Conservation (phyloP, 2,329 filamentous ascomycete species). For the Juglanconis sp. region DNA sequence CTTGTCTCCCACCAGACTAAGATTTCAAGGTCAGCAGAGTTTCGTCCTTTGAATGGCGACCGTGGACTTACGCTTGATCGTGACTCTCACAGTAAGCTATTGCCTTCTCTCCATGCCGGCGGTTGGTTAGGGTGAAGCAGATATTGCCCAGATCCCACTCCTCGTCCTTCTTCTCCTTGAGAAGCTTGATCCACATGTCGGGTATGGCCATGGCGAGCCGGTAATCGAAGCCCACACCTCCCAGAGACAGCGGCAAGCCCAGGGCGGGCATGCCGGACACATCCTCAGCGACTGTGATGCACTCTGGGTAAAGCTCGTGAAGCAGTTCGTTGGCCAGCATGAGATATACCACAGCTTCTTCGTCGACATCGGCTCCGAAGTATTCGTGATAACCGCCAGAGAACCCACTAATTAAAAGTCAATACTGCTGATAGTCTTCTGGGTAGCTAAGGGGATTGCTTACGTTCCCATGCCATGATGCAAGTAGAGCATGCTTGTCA, state of each 20-base stretch:
- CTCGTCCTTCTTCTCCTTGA: constrained; percentile 88
- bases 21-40: constrained; percentile 20
- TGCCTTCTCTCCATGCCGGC: constrained; percentile 93
- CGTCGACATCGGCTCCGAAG: constrained; percentile 83
- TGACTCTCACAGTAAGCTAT: constrained; percentile 97
- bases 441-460: constrained; percentile 33
- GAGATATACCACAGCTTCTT: constrained; percentile 90
- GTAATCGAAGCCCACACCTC: constrained; percentile 96
- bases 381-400: constrained; percentile 98
- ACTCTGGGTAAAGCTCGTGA: constrained; percentile 81
- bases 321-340: constrained; percentile 97
- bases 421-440: constrained; percentile 18
- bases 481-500: constrained; percentile 95
- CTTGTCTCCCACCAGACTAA: constrained; percentile 93
- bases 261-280: constrained; percentile 99
- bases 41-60: not conserved
- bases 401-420: constrained; percentile 66
- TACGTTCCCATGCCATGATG: constrained; percentile 97
- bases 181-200: constrained; percentile 98
- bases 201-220: constrained; percentile 95
- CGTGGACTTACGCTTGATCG: constrained; percentile 84
- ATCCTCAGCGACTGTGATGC: constrained; percentile 92
- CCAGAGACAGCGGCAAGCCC: constrained; percentile 78
- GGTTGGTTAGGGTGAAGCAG: constrained; percentile 83
- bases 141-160: constrained; percentile 89